Evolutionary conservation across 2,329 filamentous ascomycete species (phyloP).

Genomic region (Epichloe aotearoae): DNA sequence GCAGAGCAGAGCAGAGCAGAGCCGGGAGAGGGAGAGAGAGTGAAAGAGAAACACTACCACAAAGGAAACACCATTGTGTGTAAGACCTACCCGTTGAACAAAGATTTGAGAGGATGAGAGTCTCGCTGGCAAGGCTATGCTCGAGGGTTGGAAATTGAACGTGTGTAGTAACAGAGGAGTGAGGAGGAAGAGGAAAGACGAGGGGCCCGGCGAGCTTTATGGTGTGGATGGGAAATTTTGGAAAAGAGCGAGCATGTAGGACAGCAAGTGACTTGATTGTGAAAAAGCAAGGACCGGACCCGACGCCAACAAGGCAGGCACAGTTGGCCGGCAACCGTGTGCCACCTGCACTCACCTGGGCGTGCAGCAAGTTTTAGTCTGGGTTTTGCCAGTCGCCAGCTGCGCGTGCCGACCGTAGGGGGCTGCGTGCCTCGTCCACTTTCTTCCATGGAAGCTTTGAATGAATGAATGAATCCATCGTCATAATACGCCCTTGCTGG

Average conservation of each 20-base stretch:
- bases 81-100: slow-evolving; percentile 1
- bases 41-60: neutral
- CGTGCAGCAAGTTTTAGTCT: too few species aligned
- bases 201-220: slow-evolving; percentile 3
- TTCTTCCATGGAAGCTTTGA: too few species aligned
- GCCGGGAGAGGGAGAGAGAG: neutral
- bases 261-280: neutral
- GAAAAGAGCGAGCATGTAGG: neutral
- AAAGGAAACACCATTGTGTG: neutral
- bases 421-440: neutral
- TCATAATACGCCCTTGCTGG: neutral
- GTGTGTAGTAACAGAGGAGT: neutral
- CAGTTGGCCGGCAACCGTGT: slow-evolving; percentile 4
- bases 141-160: neutral
- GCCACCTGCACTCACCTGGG: slow-evolving; percentile 3
- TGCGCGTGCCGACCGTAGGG: neutral
- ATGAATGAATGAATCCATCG: too few species aligned
- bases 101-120: neutral
- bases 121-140: neutral
- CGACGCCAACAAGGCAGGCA: slow-evolving; percentile 2
- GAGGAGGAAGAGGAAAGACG: neutral
- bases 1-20: neutral
- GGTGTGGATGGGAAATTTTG: neutral
- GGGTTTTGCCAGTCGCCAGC: too few species aligned
- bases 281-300: slow-evolving; percentile 4